Evolutionary conservation across 225 moss, liverwort and hornwort genomes (phyloP).

Genomic region (Polytrichum formosum): DNA sequence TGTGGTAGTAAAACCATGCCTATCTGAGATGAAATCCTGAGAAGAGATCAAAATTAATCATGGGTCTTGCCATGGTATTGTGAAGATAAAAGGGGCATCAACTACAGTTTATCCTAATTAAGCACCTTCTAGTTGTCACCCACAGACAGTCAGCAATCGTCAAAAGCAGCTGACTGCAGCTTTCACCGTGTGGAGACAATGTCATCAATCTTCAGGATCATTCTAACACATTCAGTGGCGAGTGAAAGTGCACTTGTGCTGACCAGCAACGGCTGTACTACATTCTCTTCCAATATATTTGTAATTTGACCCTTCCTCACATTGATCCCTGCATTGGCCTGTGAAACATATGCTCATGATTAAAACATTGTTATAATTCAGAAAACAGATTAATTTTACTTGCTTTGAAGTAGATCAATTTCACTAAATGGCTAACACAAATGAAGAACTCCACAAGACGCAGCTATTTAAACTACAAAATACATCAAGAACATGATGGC

Average conservation of each 20-base stretch:
- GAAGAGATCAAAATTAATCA: not conserved
- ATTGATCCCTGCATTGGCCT: slow-evolving; percentile 89
- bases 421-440: not conserved
- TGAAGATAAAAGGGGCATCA: not conserved
- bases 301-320: slow-evolving; percentile 96
- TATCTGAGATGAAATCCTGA: not conserved
- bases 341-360: slow-evolving; percentile 8
- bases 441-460: not conserved
- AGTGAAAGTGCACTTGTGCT: slow-evolving; percentile 93
- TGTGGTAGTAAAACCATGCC: no score
- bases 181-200: slow-evolving; percentile 80
- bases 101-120: not conserved
- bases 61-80: not conserved
- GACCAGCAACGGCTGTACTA: slow-evolving; percentile 91
- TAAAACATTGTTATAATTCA: no score
- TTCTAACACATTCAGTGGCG: slow-evolving; percentile 93
- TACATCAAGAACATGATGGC: not conserved
- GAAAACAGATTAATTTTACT: no score
- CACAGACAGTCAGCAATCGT: not conserved
- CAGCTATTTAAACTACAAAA: not conserved
- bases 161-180: not conserved
- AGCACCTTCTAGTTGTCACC: no score
- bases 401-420: no score
- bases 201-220: slow-evolving; percentile 98
- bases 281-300: slow-evolving; percentile 94